Percentiles rank a stretch among this genome's conserved stretches.
Conservation (phyloP, 2,329 filamentous ascomycete species). For the Trichophyton verrucosum region DNA sequence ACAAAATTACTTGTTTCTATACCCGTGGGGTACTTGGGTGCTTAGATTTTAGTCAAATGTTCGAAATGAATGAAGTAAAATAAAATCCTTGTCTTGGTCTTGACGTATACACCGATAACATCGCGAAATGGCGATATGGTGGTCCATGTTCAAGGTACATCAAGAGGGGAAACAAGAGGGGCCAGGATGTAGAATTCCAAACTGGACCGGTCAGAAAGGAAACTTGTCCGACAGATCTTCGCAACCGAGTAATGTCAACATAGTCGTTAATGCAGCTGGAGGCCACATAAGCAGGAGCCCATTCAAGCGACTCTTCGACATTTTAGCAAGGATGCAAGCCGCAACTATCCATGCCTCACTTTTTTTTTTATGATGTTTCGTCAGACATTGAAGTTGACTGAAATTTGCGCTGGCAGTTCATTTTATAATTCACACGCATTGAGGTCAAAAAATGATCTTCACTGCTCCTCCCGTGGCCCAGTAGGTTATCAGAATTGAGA, state of each 20-base stretch:
- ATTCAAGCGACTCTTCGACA: background rate
- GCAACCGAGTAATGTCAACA: background rate
- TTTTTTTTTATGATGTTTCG: too few relatives aligned
- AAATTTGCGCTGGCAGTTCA: too few relatives aligned
- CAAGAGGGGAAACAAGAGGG: background rate
- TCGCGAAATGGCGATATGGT: background rate
- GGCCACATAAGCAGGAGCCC: background rate
- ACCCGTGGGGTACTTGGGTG: background rate
- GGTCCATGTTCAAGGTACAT: background rate
- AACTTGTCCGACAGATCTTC: background rate
- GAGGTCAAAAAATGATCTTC: too few relatives aligned
- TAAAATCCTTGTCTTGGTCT: background rate
- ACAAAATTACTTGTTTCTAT: background rate
- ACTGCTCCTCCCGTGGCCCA: too few relatives aligned
- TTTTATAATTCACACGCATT: too few relatives aligned
- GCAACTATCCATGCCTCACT: too few relatives aligned
- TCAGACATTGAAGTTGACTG: too few relatives aligned
- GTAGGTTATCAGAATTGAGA: too few relatives aligned
- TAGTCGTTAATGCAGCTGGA: background rate
- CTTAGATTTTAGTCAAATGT: background rate
- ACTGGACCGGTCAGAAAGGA: background rate
- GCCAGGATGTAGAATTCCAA: background rate
- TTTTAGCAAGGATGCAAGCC: too few relatives aligned
- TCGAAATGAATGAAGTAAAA: background rate
- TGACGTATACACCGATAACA: background rate